Conservation (phyloP, 768 basidiomycete genomes). For the Tylopilus subfusipes region DNA sequence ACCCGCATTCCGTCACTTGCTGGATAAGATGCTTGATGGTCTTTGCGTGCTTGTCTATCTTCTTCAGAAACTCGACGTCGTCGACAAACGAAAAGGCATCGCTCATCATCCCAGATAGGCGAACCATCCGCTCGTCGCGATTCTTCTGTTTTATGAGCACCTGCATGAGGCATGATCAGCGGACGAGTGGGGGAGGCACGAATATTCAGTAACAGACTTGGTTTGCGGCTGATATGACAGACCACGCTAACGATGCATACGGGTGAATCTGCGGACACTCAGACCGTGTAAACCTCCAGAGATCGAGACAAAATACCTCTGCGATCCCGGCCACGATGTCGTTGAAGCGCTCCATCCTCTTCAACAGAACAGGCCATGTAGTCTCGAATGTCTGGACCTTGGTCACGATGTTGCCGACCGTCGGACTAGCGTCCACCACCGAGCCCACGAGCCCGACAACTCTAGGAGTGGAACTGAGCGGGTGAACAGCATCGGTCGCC, state of each 20-base stretch:
- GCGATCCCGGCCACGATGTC: background rate
- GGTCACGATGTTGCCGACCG: background rate
- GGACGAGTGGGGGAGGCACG: background rate
- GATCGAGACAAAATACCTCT: background rate
- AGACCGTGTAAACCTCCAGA: background rate
- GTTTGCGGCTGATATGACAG: background rate
- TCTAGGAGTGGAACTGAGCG: background rate
- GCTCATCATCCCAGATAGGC: background rate
- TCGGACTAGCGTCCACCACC: background rate
- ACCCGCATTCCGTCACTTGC: background rate
- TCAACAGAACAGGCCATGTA: too few relatives aligned
- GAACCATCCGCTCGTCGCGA: too few relatives aligned
- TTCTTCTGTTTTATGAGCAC: background rate
- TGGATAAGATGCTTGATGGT: too few relatives aligned
- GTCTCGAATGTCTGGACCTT: background rate
- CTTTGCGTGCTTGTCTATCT: too few relatives aligned
- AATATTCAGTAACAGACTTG: background rate
- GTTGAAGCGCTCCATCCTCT: background rate
- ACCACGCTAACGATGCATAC: background rate
- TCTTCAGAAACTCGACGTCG: too few relatives aligned
- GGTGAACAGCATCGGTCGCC: too few relatives aligned
- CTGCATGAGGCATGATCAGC: background rate
- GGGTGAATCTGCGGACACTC: background rate
- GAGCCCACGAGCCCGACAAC: background rate
- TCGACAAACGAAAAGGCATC: too few relatives aligned